Conservation (phyloP, 148 eudicot species). For the Rhododendron henanense region DNA sequence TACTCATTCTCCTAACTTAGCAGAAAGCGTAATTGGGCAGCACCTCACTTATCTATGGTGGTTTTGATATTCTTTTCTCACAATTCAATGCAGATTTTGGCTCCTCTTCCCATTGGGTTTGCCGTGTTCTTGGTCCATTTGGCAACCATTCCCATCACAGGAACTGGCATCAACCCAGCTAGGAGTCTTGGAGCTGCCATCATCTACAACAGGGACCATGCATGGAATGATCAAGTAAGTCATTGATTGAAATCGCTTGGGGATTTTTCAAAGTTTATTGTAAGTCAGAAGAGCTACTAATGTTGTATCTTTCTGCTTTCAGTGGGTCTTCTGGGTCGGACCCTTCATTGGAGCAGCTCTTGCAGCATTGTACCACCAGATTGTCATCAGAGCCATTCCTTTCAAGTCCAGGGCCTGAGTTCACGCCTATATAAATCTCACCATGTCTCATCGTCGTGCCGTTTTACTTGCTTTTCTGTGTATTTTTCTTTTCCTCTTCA, state of each 20-base stretch:
- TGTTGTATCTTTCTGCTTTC: not conserved
- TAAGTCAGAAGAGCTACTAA: not conserved
- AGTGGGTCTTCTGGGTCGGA: constrained; percentile 93
- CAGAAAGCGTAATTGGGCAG: not conserved
- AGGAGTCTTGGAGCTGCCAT: constrained; percentile 59
- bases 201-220: constrained; percentile 36
- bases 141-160: constrained; percentile 55
- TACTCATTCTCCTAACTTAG: not conserved
- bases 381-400: constrained; percentile 67
- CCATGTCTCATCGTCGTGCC: not conserved
- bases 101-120: constrained; percentile 56
- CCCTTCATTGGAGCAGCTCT: constrained; percentile 85
- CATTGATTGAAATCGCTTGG: not conserved
- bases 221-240: constrained; percentile 48
- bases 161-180: constrained; percentile 58
- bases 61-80: not conserved
- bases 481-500: not conserved
- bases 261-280: not conserved
- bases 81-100: constrained; percentile 34
- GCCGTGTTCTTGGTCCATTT: constrained; percentile 54
- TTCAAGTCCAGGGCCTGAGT: constrained; percentile 46
- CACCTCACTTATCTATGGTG: not conserved
- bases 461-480: not conserved
- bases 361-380: constrained; percentile 62
- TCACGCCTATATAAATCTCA: not conserved